These are phyloP conservation scores for Colletotrichum echinochloae DNA, from an alignment of 2,329 filamentous ascomycete genomes.

Conservation along the genomic window DNA sequence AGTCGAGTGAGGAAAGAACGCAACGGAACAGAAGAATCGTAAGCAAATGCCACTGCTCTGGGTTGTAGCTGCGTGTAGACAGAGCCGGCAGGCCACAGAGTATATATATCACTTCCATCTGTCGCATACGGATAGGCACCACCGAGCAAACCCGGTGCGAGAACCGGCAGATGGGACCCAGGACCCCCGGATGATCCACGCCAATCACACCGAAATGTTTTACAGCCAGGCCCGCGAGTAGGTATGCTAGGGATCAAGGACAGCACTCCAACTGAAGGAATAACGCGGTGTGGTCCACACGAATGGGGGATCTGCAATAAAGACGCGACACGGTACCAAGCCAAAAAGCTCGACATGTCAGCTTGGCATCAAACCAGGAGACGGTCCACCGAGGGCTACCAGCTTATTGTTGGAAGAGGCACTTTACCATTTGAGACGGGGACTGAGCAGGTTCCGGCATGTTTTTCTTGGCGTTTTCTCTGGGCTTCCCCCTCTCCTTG, in stretches of 20 bases:
- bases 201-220: too few species aligned
- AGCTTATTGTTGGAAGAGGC: too few species aligned
- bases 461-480: constrained; percentile 14
- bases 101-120: neutral
- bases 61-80: too few species aligned
- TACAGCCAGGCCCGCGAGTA: neutral
- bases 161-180: neutral
- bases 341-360: neutral
- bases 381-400: neutral
- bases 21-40: neutral
- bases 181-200: neutral
- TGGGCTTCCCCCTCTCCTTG: constrained; percentile 4
- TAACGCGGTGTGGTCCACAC: neutral
- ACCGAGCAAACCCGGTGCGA: neutral
- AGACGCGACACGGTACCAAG: neutral
- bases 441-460: constrained; percentile 12
- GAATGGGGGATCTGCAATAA: constrained; percentile 22
- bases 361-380: neutral
- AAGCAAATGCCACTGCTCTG: neutral
- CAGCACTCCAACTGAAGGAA: neutral
- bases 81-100: neutral
- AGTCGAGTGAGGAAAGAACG: neutral
- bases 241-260: neutral
- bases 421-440: neutral
- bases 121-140: too few species aligned